Evolutionary conservation across 352 stramenopile genomes (phyloP).

Genomic region (Thalassiosira livingstoniorum): DNA sequence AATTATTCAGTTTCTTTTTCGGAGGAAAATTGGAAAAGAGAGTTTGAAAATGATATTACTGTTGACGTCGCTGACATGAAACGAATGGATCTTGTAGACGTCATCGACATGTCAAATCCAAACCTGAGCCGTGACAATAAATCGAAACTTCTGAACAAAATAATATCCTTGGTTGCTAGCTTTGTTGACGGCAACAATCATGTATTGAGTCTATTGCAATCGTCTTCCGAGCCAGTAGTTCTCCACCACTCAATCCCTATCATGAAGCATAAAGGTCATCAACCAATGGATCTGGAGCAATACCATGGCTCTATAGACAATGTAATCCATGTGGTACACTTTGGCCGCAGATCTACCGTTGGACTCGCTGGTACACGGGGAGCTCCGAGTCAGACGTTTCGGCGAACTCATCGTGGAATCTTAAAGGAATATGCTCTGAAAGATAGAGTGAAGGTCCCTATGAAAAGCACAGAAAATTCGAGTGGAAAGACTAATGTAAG

Average conservation of each 20-base stretch:
- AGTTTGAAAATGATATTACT: not conserved
- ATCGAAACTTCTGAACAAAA: constrained; percentile 19
- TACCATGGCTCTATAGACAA: no score
- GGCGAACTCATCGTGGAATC: constrained; percentile 47
- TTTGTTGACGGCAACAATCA: not conserved
- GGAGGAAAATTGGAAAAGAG: constrained; percentile 38
- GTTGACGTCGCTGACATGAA: not conserved
- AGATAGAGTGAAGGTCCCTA: constrained; percentile 13
- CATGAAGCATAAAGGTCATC: no score
- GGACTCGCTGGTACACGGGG: constrained; percentile 48
- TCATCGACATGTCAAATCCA: constrained; percentile 59
- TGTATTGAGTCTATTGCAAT: no score
- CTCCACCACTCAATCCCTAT: no score
- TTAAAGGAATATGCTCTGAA: constrained; percentile 59
- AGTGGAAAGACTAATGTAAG: constrained; percentile 18
- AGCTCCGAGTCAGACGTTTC: constrained; percentile 48
- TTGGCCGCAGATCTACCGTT: constrained; percentile 36
- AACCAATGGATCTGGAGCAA: no score
- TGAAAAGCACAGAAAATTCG: not conserved
- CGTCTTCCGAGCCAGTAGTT: not conserved
- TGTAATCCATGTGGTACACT: constrained; percentile 35
- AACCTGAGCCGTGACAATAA: constrained; percentile 47
- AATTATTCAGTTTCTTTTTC: constrained; percentile 28
- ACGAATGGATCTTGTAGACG: constrained; percentile 26
- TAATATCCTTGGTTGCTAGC: constrained; percentile 16